Evolutionary conservation across 2,329 filamentous ascomycete genomes (phyloP), one percentile per base, ranked within the genome.

Genomic region (Emericellopsis cladophorae): DNA sequence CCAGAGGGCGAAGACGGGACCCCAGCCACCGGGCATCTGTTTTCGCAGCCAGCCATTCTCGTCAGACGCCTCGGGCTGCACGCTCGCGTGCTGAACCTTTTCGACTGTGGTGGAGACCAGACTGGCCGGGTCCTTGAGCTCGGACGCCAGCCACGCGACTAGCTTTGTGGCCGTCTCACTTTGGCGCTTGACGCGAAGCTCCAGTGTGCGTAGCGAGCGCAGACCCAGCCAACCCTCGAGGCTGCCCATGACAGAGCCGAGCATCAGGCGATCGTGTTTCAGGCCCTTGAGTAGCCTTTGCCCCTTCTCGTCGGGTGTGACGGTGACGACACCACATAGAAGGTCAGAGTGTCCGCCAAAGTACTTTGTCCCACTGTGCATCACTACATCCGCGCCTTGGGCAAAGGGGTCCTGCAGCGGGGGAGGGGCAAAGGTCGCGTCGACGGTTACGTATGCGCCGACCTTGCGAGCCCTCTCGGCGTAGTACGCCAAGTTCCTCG

Each of bases 291-390:
- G 58, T 81, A 81, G 84, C 5, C 67, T 67, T 39, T 69, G 51
- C 9, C 26, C 26, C 8, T 29, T 29, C 37, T 61, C 61, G 31
- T 59, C 59, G 14, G 73, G 72, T 39, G 72, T 66, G 6, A 88
- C 74, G 0, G 78, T 76, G 23, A 98, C 64, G 15, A 93, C 81
- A 18, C 92, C 92, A 55, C 85, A 93, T 6, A 96, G 75, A 72
- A 96, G 72, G 62, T 98, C 92, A 48, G 82, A 90, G 64, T 98
- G 92, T 0, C 92, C 92, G 16, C 92, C 92, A 49, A 98, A 77
- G 62, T 96, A 98, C 69, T 96, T 98, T 15, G 89, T 95, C 4
- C 88, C 92, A 40, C 76, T 83, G 62, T 98, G 92, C 85, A 96
- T 84, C 29, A 95, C 76, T 1, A 89, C 62, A 60, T 96, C 90